Evolutionary conservation across 768 basidiomycete genomes (phyloP).

Genomic region (Mycena rebaudengoi): DNA sequence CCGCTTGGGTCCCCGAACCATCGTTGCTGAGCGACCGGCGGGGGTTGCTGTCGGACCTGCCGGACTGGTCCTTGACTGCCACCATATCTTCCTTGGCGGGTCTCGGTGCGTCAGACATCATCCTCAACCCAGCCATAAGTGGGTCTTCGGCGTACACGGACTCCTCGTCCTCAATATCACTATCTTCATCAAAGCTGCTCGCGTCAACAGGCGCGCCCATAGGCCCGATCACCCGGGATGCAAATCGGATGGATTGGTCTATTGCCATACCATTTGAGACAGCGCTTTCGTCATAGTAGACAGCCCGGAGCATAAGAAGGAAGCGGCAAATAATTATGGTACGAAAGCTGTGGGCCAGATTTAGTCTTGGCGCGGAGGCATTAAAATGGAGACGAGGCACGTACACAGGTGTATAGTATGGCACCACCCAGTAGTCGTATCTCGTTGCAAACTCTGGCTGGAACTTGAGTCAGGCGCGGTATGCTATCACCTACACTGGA

Average conservation of each 20-base stretch:
- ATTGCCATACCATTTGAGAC: neutral
- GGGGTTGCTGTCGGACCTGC: no score
- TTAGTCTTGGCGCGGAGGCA: neutral
- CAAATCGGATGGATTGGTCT: conserved; percentile 18
- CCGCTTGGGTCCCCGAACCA: no score
- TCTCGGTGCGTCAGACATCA: conserved; percentile 11
- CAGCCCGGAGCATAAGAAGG: conserved; percentile 37
- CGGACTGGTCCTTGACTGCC: no score
- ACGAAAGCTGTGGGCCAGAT: conserved; percentile 34
- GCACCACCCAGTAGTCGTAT: conserved; percentile 46
- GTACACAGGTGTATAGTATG: conserved; percentile 44
- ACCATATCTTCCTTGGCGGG: no score
- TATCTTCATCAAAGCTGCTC: conserved; percentile 20
- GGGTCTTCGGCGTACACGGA: conserved; percentile 35
- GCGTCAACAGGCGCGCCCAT: conserved; percentile 38
- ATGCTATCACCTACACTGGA: neutral
- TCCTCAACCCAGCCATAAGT: conserved; percentile 26
- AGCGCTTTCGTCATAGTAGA: conserved; percentile 32
- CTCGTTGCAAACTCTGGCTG: conserved; percentile 39
- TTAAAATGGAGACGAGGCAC: neutral
- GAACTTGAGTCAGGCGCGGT: neutral
- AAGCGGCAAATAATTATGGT: conserved; percentile 46
- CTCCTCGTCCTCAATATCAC: conserved; percentile 25
- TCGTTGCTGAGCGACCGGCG: no score
- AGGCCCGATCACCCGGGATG: conserved; percentile 35